Evolutionary conservation across 768 basidiomycete species (phyloP), one percentile per base, ranked within the genome.

Genomic region (Boletus vermiculosoides): DNA sequence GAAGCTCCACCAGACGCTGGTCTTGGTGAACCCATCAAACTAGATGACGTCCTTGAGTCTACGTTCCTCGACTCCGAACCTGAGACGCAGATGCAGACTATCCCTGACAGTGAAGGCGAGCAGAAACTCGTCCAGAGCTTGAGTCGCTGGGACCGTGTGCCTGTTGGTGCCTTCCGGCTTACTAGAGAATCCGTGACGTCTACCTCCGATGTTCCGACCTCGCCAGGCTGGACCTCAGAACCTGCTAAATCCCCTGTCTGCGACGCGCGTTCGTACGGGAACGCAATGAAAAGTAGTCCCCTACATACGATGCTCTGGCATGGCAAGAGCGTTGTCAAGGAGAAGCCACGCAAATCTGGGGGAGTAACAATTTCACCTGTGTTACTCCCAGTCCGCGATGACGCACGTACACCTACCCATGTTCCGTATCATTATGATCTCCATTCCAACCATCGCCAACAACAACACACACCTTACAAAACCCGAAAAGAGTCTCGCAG

Each of bases 1-100:
- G 70, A 67, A 48, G 68, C 68, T 37, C 71, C 72, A 18, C 70
- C 76, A 4, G 74, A 77, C 15, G 68, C 73, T 25, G 66, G 70
- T 28, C 74, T 80, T 25, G 73, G 82, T 15, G 81, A 85, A 56
- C 76, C 83, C 12, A 78, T 83, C 36, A 74, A 74, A 58, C 78
- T 92, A 22, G 83, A 89, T 63, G 90, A 92, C 62, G 89, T 92
- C 18, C 77, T 92, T 36, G 88, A 92, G 55, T 78, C 85, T 1
- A 85, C 90, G 0, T 83, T 88, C 71, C 74, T 91, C 20, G 85
- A 84, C 62, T 78, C 80, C 0, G 86, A 86, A 49, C 78, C 75
- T 18, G 78, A 79, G 49, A 55, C 56, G 16, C 69, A 64, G 48
- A 55, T 62, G 56, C 67, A 66, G 39, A 61, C 67, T 18, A 68